Percentiles rank a stretch among this genome's conserved stretches.
Evolutionary conservation across 345 rosid species (phyloP).

Genomic region (Eucalyptus marginata): DNA sequence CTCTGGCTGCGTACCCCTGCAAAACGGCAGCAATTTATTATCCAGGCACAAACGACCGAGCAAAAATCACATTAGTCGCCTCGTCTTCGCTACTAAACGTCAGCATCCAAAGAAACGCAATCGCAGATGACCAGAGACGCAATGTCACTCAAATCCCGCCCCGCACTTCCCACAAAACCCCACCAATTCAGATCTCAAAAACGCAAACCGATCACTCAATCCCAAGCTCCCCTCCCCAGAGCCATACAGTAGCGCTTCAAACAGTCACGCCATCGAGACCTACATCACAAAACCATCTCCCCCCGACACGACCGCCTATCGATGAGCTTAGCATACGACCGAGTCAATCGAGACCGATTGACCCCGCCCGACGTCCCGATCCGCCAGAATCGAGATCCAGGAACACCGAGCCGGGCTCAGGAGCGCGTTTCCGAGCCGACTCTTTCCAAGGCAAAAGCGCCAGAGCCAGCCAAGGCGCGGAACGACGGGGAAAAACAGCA

Average conservation of each 20-base stretch:
- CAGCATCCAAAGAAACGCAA: not conserved
- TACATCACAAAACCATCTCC: not conserved
- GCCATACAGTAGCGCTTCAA: not conserved
- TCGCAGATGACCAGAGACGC: not conserved
- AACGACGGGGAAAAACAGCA: not conserved
- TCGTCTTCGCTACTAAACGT: not conserved
- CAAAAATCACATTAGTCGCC: not conserved
- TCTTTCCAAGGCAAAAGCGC: not conserved
- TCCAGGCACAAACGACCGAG: not conserved
- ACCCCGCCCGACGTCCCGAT: not conserved
- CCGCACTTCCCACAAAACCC: not conserved
- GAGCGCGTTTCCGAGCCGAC: not conserved
- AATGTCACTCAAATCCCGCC: not conserved
- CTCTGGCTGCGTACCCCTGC: conserved; percentile 97
- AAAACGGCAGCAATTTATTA: not conserved
- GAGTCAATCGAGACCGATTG: not conserved
- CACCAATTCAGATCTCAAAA: not conserved
- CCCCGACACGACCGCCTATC: not conserved
- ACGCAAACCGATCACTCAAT: not conserved
- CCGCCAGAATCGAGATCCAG: not conserved
- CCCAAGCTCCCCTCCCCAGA: not conserved
- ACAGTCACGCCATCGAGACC: not conserved
- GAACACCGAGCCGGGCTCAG: not conserved
- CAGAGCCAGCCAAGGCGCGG: not conserved
- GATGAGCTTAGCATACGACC: not conserved